These are phyloP conservation scores for Suillus discolor DNA, from an alignment of 768 basidiomycete genomes.

Conservation along the genomic window DNA sequence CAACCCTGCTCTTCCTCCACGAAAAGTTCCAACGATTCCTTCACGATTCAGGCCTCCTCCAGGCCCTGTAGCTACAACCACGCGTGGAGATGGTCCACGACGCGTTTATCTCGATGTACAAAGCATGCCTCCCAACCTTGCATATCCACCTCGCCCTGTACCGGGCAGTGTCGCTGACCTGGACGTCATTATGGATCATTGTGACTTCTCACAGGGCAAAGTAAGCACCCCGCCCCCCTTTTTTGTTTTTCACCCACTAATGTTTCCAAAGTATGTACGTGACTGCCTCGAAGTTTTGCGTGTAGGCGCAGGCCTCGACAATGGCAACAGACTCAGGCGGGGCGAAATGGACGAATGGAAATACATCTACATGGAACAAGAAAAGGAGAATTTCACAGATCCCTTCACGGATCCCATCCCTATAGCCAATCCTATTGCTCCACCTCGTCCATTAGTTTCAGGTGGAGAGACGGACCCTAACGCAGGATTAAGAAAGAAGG, in stretches of 20 bases:
- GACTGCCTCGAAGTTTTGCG: constrained; percentile 95
- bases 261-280: constrained; percentile 75
- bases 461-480: constrained; percentile 47
- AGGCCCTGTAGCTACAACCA: constrained; percentile 51
- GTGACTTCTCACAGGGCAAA: constrained; percentile 84
- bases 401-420: constrained; percentile 34
- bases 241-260: constrained; percentile 3
- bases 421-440: constrained; percentile 17
- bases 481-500: constrained; percentile 57
- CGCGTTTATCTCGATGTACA: constrained; percentile 79
- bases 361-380: constrained; percentile 81
- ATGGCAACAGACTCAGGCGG: constrained; percentile 71
- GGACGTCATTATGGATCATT: constrained; percentile 88
- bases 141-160: constrained; percentile 86
- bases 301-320: constrained; percentile 88
- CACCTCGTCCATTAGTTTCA: constrained; percentile 31
- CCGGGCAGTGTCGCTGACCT: constrained; percentile 87
- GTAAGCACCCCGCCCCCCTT: constrained; percentile 35
- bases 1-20: constrained; percentile 77
- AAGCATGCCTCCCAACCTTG: constrained; percentile 58
- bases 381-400: constrained; percentile 41
- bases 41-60: constrained; percentile 49
- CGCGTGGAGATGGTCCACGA: constrained; percentile 75
- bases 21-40: constrained; percentile 46
- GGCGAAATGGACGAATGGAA: constrained; percentile 83